Percentiles rank a stretch among this genome's conserved stretches.
Conservation (phyloP, 345 rosid genomes). For the Chamaenerion angustifolium region DNA sequence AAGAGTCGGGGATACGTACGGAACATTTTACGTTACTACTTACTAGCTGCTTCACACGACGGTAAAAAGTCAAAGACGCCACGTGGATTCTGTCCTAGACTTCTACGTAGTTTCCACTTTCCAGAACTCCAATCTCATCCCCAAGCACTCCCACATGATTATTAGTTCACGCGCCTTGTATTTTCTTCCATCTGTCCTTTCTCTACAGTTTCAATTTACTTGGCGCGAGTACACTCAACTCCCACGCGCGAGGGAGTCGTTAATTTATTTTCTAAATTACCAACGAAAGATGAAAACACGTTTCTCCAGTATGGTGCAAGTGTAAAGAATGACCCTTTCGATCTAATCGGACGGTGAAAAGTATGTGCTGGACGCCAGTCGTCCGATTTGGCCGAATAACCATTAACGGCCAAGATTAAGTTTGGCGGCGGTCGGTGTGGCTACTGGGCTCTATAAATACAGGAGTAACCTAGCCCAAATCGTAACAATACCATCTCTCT, state of each 20-base stretch:
- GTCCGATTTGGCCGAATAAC: not conserved
- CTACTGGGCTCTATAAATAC: conserved; percentile 25
- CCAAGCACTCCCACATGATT: too few relatives aligned
- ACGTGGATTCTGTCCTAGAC: conserved; percentile 10
- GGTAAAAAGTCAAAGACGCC: conserved; percentile 17
- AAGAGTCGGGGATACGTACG: too few relatives aligned
- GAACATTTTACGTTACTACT: too few relatives aligned
- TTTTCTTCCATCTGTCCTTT: too few relatives aligned
- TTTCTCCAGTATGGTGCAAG: conserved; percentile 1
- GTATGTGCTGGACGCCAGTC: not conserved
- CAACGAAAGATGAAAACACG: not conserved
- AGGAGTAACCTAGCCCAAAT: conserved; percentile 10
- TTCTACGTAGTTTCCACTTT: too few relatives aligned
- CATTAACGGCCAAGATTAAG: conserved; percentile 26
- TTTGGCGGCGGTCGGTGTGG: conserved; percentile 15
- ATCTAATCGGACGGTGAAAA: conserved; percentile 18
- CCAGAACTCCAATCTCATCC: too few relatives aligned
- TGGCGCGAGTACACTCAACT: too few relatives aligned
- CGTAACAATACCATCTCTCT: not conserved
- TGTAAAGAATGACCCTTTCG: conserved; percentile 12
- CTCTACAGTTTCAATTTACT: too few relatives aligned
- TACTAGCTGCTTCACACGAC: too few relatives aligned
- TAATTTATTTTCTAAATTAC: not conserved
- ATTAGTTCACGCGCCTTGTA: too few relatives aligned
- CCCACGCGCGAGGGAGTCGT: not conserved